phyloP scores from a whole-genome alignment of 768 basidiomycete genomes.

The Tylopilus subfusipes region DNA sequence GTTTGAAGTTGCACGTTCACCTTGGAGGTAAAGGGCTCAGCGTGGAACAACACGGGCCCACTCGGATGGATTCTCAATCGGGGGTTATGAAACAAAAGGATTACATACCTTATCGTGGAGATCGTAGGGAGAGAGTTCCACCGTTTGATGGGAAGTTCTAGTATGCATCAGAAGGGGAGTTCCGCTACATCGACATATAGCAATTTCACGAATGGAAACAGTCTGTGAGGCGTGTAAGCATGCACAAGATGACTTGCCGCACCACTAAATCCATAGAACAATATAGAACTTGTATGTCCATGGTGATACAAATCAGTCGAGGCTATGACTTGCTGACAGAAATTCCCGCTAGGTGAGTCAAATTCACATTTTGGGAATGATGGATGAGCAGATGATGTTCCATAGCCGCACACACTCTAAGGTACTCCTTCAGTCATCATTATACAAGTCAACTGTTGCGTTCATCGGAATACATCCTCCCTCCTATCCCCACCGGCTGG shows the following conservation, averaged over 20 bases:
- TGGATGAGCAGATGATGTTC: not conserved
- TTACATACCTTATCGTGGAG: slow-evolving; percentile 9
- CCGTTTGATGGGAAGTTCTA: not conserved
- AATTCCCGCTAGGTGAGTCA: slow-evolving; percentile 2
- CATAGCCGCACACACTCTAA: not conserved
- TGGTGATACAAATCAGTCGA: slow-evolving; percentile 7
- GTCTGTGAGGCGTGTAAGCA: not conserved
- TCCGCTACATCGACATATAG: slow-evolving; percentile 2
- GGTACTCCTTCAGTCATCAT: not conserved
- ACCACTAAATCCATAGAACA: slow-evolving; percentile 3
- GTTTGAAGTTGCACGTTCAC: not conserved
- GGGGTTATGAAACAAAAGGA: slow-evolving; percentile 4
- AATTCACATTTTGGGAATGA: not conserved
- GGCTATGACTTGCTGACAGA: slow-evolving; percentile 17
- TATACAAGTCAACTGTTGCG: not conserved
- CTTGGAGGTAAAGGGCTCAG: slow-evolving; percentile 8
- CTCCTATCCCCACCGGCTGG: not conserved
- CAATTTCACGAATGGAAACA: slow-evolving; percentile 1
- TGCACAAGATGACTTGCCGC: not conserved
- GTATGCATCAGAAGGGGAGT: slow-evolving; percentile 2
- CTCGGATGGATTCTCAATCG: not conserved
- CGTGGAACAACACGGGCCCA: not conserved
- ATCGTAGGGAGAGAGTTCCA: slow-evolving; percentile 3
- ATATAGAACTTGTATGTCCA: not conserved
- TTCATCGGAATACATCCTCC: not conserved